Base-by-base conservation (phyloP, 768 basidiomycete genomes). In the Lyophyllum semitale region DNA sequence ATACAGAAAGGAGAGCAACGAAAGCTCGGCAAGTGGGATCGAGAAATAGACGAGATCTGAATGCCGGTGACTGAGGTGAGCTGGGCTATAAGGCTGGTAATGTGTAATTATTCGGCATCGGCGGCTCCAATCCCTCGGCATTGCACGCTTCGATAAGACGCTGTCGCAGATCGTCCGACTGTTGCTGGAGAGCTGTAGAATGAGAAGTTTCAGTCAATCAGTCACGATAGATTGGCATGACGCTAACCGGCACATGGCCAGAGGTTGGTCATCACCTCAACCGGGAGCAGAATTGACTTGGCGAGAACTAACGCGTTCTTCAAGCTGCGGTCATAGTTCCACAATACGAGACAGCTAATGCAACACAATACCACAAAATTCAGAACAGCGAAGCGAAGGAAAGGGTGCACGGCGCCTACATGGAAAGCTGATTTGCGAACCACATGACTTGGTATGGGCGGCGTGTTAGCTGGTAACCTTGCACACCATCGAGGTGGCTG, bases 401-500 rank as follows among this genome's bases (percentile, higher is more conserved):
- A 50, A 15, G 32, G 15, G 20, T 45, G 15, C 41, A 23, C 37
- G 25, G 23, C 8, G 70, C 83, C 37, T 62, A 87, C 87, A 84
- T 81, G 0, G 81, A 77, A 6, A 88, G 73, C 60, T 88, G 88
- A 56, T 82, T 85, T 29, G 82, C 73, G 59, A 88, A 88, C 89
- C 89, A 91, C 42, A 78, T 77, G 51, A 84, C 80, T 60, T 87
- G 82, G 68, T 82, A 90, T 0, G 89, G 89, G 0, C 88, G 81
- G 25, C 88, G 77, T 18, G 84, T 81, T 27, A 91, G 73, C 61
- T 84, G 71, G 55, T 86, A 75, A 0, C 78, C 83, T 32, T 81
- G 76, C 3, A 73, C 69, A 32, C 78, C 74, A n/a, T 73, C 74
- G 15, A 86, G 68, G 48, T 81, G 77, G 45, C 79, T 74, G 18